phyloP scores from a whole-genome alignment of 2,329 filamentous ascomycete genomes.

The Clonostachys byssicola region DNA sequence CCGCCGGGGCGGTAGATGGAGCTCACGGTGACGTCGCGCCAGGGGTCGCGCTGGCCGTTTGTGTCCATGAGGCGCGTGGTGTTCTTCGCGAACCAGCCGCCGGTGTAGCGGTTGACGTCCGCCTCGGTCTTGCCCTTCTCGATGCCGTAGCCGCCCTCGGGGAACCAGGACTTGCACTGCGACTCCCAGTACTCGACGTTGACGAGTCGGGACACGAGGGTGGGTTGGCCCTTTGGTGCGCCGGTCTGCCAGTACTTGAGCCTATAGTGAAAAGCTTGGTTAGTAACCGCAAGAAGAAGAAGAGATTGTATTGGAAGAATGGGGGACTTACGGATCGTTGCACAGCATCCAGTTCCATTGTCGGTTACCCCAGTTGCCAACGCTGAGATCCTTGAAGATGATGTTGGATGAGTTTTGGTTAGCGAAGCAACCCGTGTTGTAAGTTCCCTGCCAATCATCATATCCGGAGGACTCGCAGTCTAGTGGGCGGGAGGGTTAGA shows the following conservation, averaged over 20 bases:
- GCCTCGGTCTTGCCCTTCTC: slow-evolving; percentile 42
- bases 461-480: slow-evolving; percentile 44
- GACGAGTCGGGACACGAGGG: slow-evolving; percentile 48
- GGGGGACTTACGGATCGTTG: slow-evolving; percentile 50
- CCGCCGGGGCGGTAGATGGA: slow-evolving; percentile 50
- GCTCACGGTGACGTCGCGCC: slow-evolving; percentile 48
- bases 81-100: slow-evolving; percentile 48
- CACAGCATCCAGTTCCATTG: slow-evolving; percentile 60
- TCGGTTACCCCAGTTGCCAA: slow-evolving; percentile 39
- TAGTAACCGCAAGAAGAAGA: slow-evolving; percentile 6
- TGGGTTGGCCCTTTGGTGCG: slow-evolving; percentile 35
- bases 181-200: slow-evolving; percentile 46
- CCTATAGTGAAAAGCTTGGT: slow-evolving; percentile 2
- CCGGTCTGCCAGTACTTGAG: slow-evolving; percentile 25
- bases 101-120: slow-evolving; percentile 46
- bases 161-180: slow-evolving; percentile 54
- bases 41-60: slow-evolving; percentile 58
- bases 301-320: slow-evolving; percentile 19
- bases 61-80: slow-evolving; percentile 51
- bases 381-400: slow-evolving; percentile 42
- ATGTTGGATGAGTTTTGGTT: slow-evolving; percentile 44
- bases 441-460: slow-evolving; percentile 28
- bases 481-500: slow-evolving; percentile 8
- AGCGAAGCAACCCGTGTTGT: slow-evolving; percentile 45
- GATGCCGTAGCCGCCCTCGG: slow-evolving; percentile 44